Conservation (phyloP, 495 filamentous ascomycete species). For the Neurospora africana region DNA sequence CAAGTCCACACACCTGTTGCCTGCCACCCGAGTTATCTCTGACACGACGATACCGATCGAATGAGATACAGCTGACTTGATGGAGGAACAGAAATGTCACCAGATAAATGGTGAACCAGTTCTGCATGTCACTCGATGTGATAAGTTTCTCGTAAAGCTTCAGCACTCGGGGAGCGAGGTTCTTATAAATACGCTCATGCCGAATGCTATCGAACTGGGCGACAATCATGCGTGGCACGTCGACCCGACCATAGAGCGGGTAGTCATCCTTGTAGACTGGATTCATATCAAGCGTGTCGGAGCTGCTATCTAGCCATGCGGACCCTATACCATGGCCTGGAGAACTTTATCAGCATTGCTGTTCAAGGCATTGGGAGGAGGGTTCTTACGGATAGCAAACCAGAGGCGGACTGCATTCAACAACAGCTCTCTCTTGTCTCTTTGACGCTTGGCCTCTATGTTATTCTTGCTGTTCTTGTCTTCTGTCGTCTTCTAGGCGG, state of each 20-base stretch:
- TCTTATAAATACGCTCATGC: slow-evolving; percentile 15
- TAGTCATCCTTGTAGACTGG: slow-evolving; percentile 8
- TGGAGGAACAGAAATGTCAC: slow-evolving; percentile 28
- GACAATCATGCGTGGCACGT: slow-evolving; percentile 35
- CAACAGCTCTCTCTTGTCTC: slow-evolving; percentile 16
- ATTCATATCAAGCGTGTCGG: slow-evolving; percentile 24
- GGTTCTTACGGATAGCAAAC: slow-evolving; percentile 32
- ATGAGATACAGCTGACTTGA: slow-evolving; percentile 8
- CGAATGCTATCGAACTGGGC: slow-evolving; percentile 40
- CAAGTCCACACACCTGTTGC: slow-evolving; percentile 1
- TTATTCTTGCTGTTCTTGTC: not conserved
- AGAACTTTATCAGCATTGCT: slow-evolving; percentile 1
- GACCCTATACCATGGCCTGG: slow-evolving; percentile 23
- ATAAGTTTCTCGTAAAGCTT: slow-evolving; percentile 21
- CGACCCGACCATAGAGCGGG: slow-evolving; percentile 17
- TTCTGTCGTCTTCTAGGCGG: not conserved
- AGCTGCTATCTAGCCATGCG: slow-evolving; percentile 21
- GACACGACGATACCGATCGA: slow-evolving; percentile 10
- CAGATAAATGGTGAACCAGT: slow-evolving; percentile 33
- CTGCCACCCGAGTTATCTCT: slow-evolving; percentile 7
- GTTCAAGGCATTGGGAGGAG: not conserved
- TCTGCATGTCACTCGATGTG: slow-evolving; percentile 16
- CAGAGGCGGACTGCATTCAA: slow-evolving; percentile 24
- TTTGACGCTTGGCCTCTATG: not conserved
- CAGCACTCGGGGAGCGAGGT: slow-evolving; percentile 15